Base-by-base conservation (phyloP, 2,329 filamentous ascomycete species). In the Fusarium marasasianum region DNA sequence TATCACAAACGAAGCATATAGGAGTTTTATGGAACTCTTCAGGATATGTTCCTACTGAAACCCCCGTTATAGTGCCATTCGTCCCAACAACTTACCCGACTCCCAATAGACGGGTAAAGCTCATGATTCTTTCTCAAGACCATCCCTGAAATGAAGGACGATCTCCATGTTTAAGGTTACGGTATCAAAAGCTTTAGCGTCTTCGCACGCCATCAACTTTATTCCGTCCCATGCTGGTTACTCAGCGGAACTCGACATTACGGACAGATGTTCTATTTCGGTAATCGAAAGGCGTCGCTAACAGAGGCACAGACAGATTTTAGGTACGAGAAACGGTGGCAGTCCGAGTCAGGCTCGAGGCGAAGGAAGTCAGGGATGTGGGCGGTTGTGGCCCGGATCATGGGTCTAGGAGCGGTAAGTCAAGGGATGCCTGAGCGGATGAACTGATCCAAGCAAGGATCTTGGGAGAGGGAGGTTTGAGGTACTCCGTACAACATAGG, bases 371-470 rank as follows among this genome's bases (percentile, higher is more conserved):
- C 56, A 62, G 51, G 59, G 59, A 43, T 43, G 33, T 38, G 14
- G 41, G 47, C 66, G 44, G 48, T 45, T 47, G 51, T 20, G 61
- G 58, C 58, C 41, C 51, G 67, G 59, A 72, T 56, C 68, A 75
- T 47, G 72, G 72, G 45, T 53, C 47, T 47, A 50, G 38, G 33
- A 44, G 59, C 41, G 61, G 43, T 58, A 44, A 43, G 31, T n/a
- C 38, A 67, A 53, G 66, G 54, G 60, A 57, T 40, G 37, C 54
- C 31, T 48, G 56, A 50, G 50, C 59, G 68, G 64, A 75, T 75
- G 63, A 59, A 75, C 68, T 74, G 72, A 75, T 75, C 59, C 40
- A 60, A 75, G 60, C 68, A 59, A 63, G 72, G 72, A 54, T 74
- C 13, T 31, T 58, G 43, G 24, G 51, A 57, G 48, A 50, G 54